These are phyloP conservation scores for Phlebiopsis flavidoalba DNA, from an alignment of 768 basidiomycete genomes.

Conservation along the genomic window DNA sequence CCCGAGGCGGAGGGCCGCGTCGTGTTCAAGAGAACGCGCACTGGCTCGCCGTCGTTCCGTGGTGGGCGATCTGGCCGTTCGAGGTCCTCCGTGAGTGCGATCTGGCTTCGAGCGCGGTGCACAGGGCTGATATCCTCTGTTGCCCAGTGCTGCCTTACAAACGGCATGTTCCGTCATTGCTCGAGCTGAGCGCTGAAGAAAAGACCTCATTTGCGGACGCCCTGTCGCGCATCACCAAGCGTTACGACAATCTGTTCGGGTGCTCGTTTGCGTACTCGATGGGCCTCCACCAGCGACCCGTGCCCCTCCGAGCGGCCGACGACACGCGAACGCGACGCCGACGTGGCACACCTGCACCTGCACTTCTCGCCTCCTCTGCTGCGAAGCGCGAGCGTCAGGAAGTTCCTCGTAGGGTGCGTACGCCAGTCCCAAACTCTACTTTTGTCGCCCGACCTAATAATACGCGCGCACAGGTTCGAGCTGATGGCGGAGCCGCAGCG, in stretches of 20 bases:
- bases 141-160: slow-evolving; percentile 65
- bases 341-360: slow-evolving; percentile 74
- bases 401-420: slow-evolving; percentile 81
- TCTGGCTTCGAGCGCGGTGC: neutral
- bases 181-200: slow-evolving; percentile 57
- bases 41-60: slow-evolving; percentile 85
- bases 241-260: slow-evolving; percentile 75
- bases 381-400: slow-evolving; percentile 75
- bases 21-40: slow-evolving; percentile 66
- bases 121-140: neutral
- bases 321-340: slow-evolving; percentile 34
- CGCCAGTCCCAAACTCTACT: slow-evolving; percentile 20
- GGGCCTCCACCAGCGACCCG: slow-evolving; percentile 86
- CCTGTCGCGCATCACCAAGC: slow-evolving; percentile 57
- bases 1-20: slow-evolving; percentile 48
- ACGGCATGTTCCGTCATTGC: slow-evolving; percentile 72
- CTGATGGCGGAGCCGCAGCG: slow-evolving; percentile 88
- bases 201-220: slow-evolving; percentile 59
- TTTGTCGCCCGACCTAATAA: neutral
- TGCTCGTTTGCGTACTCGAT: slow-evolving; percentile 93
- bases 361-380: slow-evolving; percentile 86
- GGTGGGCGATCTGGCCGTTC: slow-evolving; percentile 96
- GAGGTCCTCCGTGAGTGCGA: slow-evolving; percentile 61
- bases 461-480: slow-evolving; percentile 56
- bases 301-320: slow-evolving; percentile 32